A percentile compares a stretch with the other conserved stretches of the same genome.
Evolutionary conservation across 108 stramenopile genomes (phyloP).

Genomic region (Skeletonema tropicum): DNA sequence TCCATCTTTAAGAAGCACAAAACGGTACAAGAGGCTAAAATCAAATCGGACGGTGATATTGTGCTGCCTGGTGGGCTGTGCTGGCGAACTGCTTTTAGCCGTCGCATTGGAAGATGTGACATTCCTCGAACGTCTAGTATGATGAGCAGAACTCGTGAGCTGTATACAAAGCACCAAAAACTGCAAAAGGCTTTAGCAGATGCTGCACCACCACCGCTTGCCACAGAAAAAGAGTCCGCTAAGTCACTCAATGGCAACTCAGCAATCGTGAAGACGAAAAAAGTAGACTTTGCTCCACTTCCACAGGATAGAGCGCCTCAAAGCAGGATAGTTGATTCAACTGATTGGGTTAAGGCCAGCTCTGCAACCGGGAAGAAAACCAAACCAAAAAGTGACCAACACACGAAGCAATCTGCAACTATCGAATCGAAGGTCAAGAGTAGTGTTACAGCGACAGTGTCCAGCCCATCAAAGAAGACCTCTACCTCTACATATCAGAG

Average conservation of each 20-base stretch:
- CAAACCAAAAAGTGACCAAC: background rate
- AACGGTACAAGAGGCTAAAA: background rate
- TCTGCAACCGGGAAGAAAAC: conserved; percentile 3
- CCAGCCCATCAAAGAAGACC: background rate
- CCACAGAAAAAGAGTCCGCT: background rate
- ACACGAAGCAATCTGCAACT: background rate
- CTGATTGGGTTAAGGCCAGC: background rate
- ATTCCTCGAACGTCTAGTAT: conserved; percentile 1
- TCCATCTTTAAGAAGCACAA: conserved; percentile 1
- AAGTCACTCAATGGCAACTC: background rate
- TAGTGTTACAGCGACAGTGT: background rate
- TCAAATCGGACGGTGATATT: background rate
- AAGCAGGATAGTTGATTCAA: background rate
- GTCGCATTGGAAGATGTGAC: background rate
- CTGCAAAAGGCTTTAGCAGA: background rate
- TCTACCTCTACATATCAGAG: background rate
- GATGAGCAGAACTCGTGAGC: background rate
- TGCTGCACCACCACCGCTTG: background rate
- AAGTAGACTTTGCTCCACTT: background rate
- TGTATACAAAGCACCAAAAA: background rate
- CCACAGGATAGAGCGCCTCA: background rate
- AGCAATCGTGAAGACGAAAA: background rate
- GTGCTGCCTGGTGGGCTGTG: background rate
- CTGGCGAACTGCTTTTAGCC: conserved; percentile 9
- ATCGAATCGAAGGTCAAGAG: background rate